phyloP scores from a whole-genome alignment of 805 yeast species.

The baker's yeast (Saccharomyces cerevisiae) region DNA sequence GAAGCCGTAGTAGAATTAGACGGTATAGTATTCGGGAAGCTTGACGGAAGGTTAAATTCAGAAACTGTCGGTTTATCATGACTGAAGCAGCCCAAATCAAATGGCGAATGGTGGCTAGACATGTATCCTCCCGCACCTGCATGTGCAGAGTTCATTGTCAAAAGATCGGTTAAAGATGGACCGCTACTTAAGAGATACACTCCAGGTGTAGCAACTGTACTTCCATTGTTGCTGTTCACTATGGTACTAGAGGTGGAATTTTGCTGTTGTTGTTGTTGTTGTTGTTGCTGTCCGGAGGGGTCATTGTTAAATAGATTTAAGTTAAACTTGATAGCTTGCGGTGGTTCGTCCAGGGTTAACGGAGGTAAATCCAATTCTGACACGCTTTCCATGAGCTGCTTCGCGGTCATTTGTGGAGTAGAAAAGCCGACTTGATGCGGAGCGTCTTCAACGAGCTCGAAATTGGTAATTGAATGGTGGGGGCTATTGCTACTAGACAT shows the following conservation, averaged over 20 bases:
- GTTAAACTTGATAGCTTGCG: neutral
- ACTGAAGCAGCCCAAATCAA: neutral
- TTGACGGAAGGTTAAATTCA: neutral
- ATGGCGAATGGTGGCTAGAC: neutral
- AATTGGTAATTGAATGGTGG: slow-evolving; percentile 6
- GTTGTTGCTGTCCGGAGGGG: slow-evolving; percentile 5
- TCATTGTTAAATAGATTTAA: neutral
- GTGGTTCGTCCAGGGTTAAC: slow-evolving; percentile 2
- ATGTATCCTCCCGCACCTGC: slow-evolving; percentile 33
- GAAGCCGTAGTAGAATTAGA: neutral
- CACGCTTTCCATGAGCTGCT: slow-evolving; percentile 31
- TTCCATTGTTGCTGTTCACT: neutral
- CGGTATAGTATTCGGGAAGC: neutral
- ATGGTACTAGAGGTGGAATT: neutral
- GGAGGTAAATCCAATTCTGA: slow-evolving; percentile 9
- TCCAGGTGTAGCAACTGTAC: neutral
- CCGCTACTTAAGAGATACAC: slow-evolving; percentile 19
- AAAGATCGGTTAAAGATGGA: slow-evolving; percentile 33
- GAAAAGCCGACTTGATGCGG: slow-evolving; percentile 71
- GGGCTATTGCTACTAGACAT: slow-evolving; percentile 8
- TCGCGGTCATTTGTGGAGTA: slow-evolving; percentile 62
- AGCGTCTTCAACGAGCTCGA: slow-evolving; percentile 12
- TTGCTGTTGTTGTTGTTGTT: neutral
- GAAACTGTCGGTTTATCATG: neutral
- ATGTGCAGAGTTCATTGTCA: slow-evolving; percentile 33